Conservation (phyloP, 495 filamentous ascomycete genomes). For the Antarctomyces pellizariae region DNA sequence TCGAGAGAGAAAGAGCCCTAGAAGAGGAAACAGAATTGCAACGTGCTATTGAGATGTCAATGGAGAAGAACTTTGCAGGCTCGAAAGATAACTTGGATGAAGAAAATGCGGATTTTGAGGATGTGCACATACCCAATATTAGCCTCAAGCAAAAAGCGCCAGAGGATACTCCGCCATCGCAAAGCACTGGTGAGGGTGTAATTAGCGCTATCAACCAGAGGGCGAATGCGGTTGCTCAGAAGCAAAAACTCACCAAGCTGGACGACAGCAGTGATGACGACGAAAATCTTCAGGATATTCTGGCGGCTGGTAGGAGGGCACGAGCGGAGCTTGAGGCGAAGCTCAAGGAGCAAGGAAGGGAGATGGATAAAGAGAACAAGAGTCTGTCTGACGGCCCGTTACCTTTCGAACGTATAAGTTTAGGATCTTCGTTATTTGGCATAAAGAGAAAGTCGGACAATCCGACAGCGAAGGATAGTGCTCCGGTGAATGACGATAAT, state of each 20-base stretch:
- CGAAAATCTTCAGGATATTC: constrained; percentile 34
- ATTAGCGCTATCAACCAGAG: constrained; percentile 40
- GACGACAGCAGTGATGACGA: constrained; percentile 33
- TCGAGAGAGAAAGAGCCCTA: no score
- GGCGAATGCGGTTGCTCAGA: constrained; percentile 27
- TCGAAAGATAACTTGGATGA: constrained; percentile 14
- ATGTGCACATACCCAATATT: constrained; percentile 25
- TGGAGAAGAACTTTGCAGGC: constrained; percentile 12
- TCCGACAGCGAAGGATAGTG: constrained; percentile 10
- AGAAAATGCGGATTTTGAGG: constrained; percentile 23
- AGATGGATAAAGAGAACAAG: constrained; percentile 12
- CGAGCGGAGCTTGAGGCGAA: no score
- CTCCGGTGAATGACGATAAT: constrained; percentile 17
- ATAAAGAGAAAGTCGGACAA: constrained; percentile 21
- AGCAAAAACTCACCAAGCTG: constrained; percentile 16
- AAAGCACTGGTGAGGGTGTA: no score
- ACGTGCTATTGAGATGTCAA: constrained; percentile 12
- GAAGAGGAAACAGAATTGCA: constrained; percentile 16
- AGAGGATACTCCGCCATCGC: no score
- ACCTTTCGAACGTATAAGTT: constrained; percentile 70
- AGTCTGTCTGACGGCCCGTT: constrained; percentile 54
- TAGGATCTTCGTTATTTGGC: constrained; percentile 32
- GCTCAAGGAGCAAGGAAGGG: constrained; percentile 16
- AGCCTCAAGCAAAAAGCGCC: constrained; percentile 31
- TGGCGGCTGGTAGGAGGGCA: constrained; percentile 25